Evolutionary conservation across 176 grass and related monocot genomes (phyloP), one percentile per base, ranked within the genome.

Genomic region (Oryza australiensis): DNA sequence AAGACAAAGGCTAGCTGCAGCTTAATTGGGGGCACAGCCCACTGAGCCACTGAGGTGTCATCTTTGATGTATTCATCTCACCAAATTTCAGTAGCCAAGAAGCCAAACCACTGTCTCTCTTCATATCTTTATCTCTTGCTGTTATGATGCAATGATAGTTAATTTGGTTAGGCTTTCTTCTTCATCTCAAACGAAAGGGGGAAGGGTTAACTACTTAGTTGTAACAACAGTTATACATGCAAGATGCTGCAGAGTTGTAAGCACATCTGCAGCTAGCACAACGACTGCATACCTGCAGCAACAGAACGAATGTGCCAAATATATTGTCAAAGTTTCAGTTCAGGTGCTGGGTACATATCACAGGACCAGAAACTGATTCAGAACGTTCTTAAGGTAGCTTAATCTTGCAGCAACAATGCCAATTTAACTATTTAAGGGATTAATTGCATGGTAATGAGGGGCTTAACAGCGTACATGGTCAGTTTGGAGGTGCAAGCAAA

Each of bases 61-160:
- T 65, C 80, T 43, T 34, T 83, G 86, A 78, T 66, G 80, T 88
- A 74, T 51, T 73, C 59, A 1, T 78, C 59, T 66, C 86, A 88
- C 74, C 80, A 73, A 66, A 88, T 78, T 73, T 67, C 42, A 66
- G 74, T 88, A 57, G 66, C 66, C 67, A 73, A 88, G 80, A 88
- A 88, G 80, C 78, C 51, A 37, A 73, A 73, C 55, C 55, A 3
- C 66, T 37, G 29, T 26, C 20, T 10, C 57, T 70, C 73, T 67
- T 62, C 48, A 69, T 9, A 26, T 53, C 30, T 20, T 64, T 59
- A 22, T 30, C 30, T 68, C 41, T 9, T n/a, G 7, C 26, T 49
- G 34, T 64, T 72, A 13, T 49, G 53, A 70, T 28, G 14, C 15
- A 64, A 64, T 60, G 8, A 24, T n/a, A 12, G 51, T 49, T n/a